Base-by-base conservation (phyloP, 2,329 filamentous ascomycete species). In the Phaeoacremonium minimum region DNA sequence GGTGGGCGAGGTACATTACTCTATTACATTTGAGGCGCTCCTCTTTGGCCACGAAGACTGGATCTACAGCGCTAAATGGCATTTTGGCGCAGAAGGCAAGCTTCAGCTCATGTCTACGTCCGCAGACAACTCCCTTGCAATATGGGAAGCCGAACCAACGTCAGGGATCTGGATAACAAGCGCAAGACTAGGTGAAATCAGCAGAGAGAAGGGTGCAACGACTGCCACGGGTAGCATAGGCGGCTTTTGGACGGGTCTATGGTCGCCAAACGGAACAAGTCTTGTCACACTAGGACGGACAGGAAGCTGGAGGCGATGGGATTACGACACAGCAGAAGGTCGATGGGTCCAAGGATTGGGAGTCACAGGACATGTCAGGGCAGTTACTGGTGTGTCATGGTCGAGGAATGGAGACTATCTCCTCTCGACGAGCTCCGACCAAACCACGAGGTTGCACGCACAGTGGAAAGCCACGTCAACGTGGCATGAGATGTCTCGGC, bases 1-100 rank as follows among this genome's bases (percentile, higher is more conserved):
- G 29, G 71, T 77, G 3, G 67, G 64, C 1, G 69, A 63, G 1
- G 69, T 67, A 4, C 82, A 83, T 46, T 91, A 86, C 59, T 86
- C 85, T 6, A 72, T 95, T 38, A 95, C 89, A 0, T 97, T 98
- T 48, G 93, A 98, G 59, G 93, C 93, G 2, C 69, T 98, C 4
- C 74, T 98, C 6, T 76, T 98, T 4, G 93, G 93, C 7, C 93
- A 98, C 54, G 93, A 98, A 56, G 93, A 98, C 53, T 98, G 93
- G 93, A 91, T 98, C 39, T 97, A 95, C 61, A 94, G 86, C 38
- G 83, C 87, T 3, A 71, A 73, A 37, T 96, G 90, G 90, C 74
- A 76, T 57, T 67, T 30, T 3, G 35, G 44, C 18, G 18, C 17
- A 26, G 52, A 62, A 12, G 63, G 67, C 40, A 77, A 72, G 41